Base-by-base conservation (phyloP, 352 stramenopile genomes). In the Blastocystis hominis region DNA sequence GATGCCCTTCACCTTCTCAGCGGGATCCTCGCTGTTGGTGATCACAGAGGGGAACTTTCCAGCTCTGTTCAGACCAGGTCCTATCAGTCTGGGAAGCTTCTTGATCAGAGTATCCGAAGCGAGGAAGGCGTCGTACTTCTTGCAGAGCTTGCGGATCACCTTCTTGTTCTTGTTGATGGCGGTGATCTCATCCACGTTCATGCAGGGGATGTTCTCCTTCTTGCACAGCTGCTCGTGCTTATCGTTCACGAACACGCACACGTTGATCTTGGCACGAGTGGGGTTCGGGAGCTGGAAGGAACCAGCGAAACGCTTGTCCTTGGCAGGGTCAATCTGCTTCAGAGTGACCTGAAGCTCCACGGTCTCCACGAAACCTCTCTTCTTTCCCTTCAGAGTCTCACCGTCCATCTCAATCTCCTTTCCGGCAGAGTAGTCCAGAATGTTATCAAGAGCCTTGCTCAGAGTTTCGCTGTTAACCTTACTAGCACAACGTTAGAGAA, bases 141-240 rank as follows among this genome's bases (percentile, higher is more conserved):
- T 98, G 89, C 96, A 96, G 89, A 98, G 97, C 93, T 99, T 99
- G 94, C 98, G 98, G 89, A 99, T 98, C 69, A 99, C 92, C 93
- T 99, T 99, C 94, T 99, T 99, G 94, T 99, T 91, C 93, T 99
- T 99, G 96, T 99, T 99, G 90, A 99, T 97, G 92, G 98, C 98
- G 93, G 98, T 99, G 47, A 99, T 91, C 91, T 98, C 96, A 89
- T 98, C 96, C 88, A 98, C 95, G 88, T 93, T 97, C 95, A 98
- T 98, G 92, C 93, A 95, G 89, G 98, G 95, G 75, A 98, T 95
- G 89, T 95, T 95, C 75, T 98, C 95, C 91, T 97, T 96, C 91
- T 98, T 96, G 80, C 95, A 96, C 91, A 98, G 93, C 90, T 99
- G 95, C 89, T 95, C 98, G 91, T 99, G 96, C 46, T 97, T 93